Base-by-base conservation (phyloP, 192 early-diverging fungal genomes). In the Coemansia biformis region DNA sequence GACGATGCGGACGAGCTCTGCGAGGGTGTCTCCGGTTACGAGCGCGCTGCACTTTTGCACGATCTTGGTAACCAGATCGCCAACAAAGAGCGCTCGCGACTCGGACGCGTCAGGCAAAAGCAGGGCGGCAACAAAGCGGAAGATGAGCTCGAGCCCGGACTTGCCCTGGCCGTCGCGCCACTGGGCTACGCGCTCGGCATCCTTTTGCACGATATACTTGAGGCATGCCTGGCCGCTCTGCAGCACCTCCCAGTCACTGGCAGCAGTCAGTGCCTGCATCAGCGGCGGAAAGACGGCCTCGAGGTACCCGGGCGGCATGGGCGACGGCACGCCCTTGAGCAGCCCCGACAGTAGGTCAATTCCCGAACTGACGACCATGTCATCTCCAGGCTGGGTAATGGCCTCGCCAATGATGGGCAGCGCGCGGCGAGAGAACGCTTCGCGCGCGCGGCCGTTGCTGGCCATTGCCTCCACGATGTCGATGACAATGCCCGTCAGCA, bases 181-280 rank as follows among this genome's bases (percentile, higher is more conserved):
- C 40, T 78, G 70, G 14, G 81, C 71, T 55, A 97, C 69, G 23
- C 87, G 80, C 19, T 77, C 61, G 17, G 66, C 66, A 58, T 91
- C 90, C 42, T 91, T 86, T 39, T 84, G 71, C 19, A 98, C 77
- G 49, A 95, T 78, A 28, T 75, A 78, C 42, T 83, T 87, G 13
- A 98, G 66, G 24, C 87, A 90, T 29, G 88, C 78, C 70, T 93
- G 86, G 6, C 90, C 90, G 51, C 86, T 93, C 63, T 96, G 95
- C 32, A 95, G 71, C 35, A 95, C 80, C 32, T 83, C 80, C 42
- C 67, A 74, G 54, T 98, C 89, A 31, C 82, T 82, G 13, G 78
- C 76, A 7, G 60, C 66, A 45, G 81, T 72, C 38, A 92, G 59
- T 9, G 89, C 75, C 31, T 77, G 79, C 72, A 98, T 88, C 29